Conservation (phyloP, 1,139 yeast species). For the Groenewaldozyma sp. region DNA sequence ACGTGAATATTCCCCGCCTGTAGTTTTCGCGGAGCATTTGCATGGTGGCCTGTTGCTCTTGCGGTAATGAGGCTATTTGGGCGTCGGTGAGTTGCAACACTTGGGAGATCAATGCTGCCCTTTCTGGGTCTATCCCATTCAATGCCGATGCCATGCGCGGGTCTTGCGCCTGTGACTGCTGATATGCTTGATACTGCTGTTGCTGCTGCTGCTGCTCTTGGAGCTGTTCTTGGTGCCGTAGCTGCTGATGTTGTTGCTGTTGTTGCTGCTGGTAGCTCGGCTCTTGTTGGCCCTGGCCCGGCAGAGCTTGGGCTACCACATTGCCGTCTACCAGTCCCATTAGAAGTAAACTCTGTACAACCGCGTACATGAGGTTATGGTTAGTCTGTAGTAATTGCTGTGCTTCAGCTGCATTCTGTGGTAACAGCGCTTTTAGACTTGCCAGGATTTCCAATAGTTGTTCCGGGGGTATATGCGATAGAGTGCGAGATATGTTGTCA, state of each 20-base stretch:
- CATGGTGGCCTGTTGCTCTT: slow-evolving; percentile 35
- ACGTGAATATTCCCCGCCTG: slow-evolving; percentile 16
- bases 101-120: slow-evolving; percentile 36
- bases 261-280: slow-evolving; percentile 13
- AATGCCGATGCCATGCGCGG: slow-evolving; percentile 11
- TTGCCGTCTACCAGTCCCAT: slow-evolving; percentile 50
- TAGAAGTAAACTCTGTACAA: slow-evolving; percentile 65
- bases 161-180: slow-evolving; percentile 12
- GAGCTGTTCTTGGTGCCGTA: no score
- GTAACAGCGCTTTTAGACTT: slow-evolving; percentile 58
- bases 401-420: slow-evolving; percentile 46
- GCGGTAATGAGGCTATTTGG: slow-evolving; percentile 50
- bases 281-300: slow-evolving; percentile 13
- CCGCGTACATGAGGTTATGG: slow-evolving; percentile 74
- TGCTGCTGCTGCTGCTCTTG: slow-evolving; percentile 16
- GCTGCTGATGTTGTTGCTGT: slow-evolving; percentile 15
- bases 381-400: slow-evolving; percentile 54
- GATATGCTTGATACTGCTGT: slow-evolving; percentile 15
- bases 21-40: slow-evolving; percentile 18
- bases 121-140: slow-evolving; percentile 23
- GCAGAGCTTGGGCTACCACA: slow-evolving; percentile 37
- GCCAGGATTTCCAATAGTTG: slow-evolving; percentile 47
- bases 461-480: slow-evolving; percentile 48
- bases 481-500: slow-evolving; percentile 53
- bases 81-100: slow-evolving; percentile 52